Percentiles rank a stretch among this genome's conserved stretches.
These are phyloP conservation scores for Mortierella polycephala DNA, from an alignment of 371 early-diverging fungal genomes.

Conservation along the genomic window DNA sequence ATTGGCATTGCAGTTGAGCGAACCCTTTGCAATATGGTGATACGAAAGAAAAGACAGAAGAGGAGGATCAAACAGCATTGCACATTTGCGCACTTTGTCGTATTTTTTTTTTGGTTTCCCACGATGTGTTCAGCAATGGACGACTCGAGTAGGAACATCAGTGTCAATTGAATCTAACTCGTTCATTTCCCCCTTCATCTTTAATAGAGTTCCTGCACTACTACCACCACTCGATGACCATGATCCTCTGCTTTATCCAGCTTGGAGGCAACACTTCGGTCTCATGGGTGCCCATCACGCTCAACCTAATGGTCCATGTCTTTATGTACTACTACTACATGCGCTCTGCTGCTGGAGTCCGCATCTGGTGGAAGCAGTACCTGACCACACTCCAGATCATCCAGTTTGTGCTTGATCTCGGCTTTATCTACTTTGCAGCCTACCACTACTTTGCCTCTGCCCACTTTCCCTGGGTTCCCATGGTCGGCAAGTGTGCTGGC, in stretches of 20 bases:
- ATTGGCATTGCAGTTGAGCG: too few relatives aligned
- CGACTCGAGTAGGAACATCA: background rate
- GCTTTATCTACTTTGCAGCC: slow-evolving; percentile 81
- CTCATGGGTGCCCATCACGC: slow-evolving; percentile 80
- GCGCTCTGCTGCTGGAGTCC: slow-evolving; percentile 84
- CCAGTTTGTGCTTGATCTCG: slow-evolving; percentile 89
- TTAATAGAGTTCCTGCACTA: slow-evolving; percentile 85
- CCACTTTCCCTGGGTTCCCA: slow-evolving; percentile 77
- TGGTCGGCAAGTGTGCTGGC: slow-evolving; percentile 82
- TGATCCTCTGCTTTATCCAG: slow-evolving; percentile 88
- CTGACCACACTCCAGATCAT: slow-evolving; percentile 90
- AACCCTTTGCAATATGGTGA: too few relatives aligned
- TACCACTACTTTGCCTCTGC: slow-evolving; percentile 83
- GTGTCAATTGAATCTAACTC: background rate
- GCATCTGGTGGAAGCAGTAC: slow-evolving; percentile 94
- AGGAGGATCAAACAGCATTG: background rate
- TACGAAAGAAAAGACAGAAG: too few relatives aligned
- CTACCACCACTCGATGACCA: slow-evolving; percentile 92
- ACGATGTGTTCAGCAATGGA: too few relatives aligned
- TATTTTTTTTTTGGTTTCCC: too few relatives aligned
- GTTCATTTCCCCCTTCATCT: background rate
- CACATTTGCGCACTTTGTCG: background rate
- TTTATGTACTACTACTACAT: slow-evolving; percentile 94
- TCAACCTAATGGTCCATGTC: slow-evolving; percentile 93
- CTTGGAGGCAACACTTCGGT: slow-evolving; percentile 84